Evolutionary conservation across 371 early-diverging fungal genomes (phyloP).

Genomic region (Mortierella sp.): DNA sequence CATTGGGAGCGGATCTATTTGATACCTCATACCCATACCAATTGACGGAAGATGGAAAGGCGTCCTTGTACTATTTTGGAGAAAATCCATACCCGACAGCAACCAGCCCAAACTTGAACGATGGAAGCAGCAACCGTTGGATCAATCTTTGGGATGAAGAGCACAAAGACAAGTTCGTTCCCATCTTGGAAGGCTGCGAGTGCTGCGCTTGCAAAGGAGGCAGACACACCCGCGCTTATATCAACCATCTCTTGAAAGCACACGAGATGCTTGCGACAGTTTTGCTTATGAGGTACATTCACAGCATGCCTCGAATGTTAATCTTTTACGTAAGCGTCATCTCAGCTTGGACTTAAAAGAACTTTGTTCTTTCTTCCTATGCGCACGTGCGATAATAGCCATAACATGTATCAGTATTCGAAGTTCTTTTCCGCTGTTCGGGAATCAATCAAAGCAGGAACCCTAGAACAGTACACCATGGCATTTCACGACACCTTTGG

Average conservation of each 20-base stretch:
- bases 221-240: conserved; percentile 75
- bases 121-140: conserved; percentile 28
- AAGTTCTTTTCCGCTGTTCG: conserved; percentile 72
- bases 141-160: conserved; percentile 66
- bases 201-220: conserved; percentile 73
- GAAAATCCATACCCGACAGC: conserved; percentile 4
- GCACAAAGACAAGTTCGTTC: conserved; percentile 65
- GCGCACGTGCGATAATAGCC: conserved; percentile 55
- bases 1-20: conserved; percentile 77
- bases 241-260: conserved; percentile 78
- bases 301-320: not conserved
- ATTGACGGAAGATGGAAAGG: conserved; percentile 66
- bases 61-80: conserved; percentile 59
- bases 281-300: conserved; percentile 69
- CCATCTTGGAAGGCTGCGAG: conserved; percentile 69
- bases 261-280: conserved; percentile 86
- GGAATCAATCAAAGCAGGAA: conserved; percentile 61
- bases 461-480: conserved; percentile 54
- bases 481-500: conserved; percentile 20
- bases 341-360: too few species aligned
- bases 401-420: conserved; percentile 73
- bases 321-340: too few species aligned
- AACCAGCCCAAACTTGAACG: too few species aligned
- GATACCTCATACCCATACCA: conserved; percentile 69
- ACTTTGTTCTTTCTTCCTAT: not conserved